Evolutionary conservation across 1,139 yeast genomes (phyloP).

Genomic region (Hyphopichia khmerensis): DNA sequence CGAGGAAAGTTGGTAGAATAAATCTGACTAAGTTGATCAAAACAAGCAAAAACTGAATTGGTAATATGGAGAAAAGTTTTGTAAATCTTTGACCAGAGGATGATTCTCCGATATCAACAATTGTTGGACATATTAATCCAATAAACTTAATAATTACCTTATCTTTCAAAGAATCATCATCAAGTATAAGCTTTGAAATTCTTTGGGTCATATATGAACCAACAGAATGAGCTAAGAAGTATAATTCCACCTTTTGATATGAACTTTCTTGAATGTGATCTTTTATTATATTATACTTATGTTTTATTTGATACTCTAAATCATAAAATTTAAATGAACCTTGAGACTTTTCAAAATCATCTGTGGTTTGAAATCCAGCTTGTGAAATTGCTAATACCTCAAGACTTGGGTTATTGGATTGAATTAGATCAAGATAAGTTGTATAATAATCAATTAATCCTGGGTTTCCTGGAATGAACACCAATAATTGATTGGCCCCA

Average conservation of each 20-base stretch:
- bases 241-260: conserved; percentile 28
- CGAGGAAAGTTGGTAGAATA: conserved; percentile 18
- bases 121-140: conserved; percentile 67
- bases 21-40: conserved; percentile 19
- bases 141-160: conserved; percentile 33
- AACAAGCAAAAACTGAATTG: conserved; percentile 26
- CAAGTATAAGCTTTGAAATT: conserved; percentile 27
- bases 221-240: conserved; percentile 59
- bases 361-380: conserved; percentile 47
- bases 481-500: conserved; percentile 25
- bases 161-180: conserved; percentile 18
- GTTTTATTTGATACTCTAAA: conserved; percentile 52
- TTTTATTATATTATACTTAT: conserved; percentile 42
- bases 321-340: conserved; percentile 24
- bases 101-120: conserved; percentile 54
- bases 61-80: conserved; percentile 27
- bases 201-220: conserved; percentile 61
- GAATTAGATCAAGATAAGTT: conserved; percentile 47
- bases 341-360: conserved; percentile 10
- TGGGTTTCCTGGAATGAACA: conserved; percentile 71
- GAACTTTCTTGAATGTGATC: conserved; percentile 19
- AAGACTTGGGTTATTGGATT: conserved; percentile 38
- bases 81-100: conserved; percentile 46
- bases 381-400: conserved; percentile 58
- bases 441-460: conserved; percentile 61